Percentiles rank a stretch among this genome's conserved stretches.
phyloP scores from a whole-genome alignment of 306 rosid genomes.

The Mimosa bimucronata region DNA sequence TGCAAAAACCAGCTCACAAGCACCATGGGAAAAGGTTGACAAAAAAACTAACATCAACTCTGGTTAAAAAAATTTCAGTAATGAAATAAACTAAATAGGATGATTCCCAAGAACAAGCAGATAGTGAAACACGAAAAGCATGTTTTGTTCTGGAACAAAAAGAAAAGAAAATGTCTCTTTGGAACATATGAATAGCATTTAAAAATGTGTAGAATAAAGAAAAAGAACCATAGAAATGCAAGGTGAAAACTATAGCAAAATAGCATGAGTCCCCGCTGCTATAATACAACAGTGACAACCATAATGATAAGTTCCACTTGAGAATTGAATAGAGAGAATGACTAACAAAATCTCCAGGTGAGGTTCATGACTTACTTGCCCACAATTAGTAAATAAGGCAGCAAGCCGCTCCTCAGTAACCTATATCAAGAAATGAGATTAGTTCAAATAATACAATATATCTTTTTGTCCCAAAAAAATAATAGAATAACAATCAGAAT shows the following conservation, averaged over 20 bases:
- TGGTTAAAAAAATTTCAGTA: neutral
- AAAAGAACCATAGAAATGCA: neutral
- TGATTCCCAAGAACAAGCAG: neutral
- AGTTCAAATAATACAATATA: constrained; percentile 20
- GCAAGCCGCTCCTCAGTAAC: constrained; percentile 90
- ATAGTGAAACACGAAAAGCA: neutral
- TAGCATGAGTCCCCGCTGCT: neutral
- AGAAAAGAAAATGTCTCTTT: neutral
- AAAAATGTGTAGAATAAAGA: neutral
- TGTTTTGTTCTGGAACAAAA: neutral
- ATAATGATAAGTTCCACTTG: constrained; percentile 4
- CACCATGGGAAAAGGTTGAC: neutral
- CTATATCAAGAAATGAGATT: constrained; percentile 42
- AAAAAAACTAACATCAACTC: neutral
- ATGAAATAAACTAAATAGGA: too few species aligned
- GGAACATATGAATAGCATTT: neutral
- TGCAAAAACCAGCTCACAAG: neutral
- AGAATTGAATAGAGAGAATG: neutral
- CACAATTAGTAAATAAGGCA: constrained; percentile 72
- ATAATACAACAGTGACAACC: neutral
- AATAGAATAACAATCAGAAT: neutral
- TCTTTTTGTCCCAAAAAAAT: neutral
- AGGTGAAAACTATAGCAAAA: neutral
- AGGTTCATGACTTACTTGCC: constrained; percentile 59
- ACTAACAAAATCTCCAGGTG: neutral